Conservation (phyloP, 176 grass and related monocot species). For the Musa acuminata region DNA sequence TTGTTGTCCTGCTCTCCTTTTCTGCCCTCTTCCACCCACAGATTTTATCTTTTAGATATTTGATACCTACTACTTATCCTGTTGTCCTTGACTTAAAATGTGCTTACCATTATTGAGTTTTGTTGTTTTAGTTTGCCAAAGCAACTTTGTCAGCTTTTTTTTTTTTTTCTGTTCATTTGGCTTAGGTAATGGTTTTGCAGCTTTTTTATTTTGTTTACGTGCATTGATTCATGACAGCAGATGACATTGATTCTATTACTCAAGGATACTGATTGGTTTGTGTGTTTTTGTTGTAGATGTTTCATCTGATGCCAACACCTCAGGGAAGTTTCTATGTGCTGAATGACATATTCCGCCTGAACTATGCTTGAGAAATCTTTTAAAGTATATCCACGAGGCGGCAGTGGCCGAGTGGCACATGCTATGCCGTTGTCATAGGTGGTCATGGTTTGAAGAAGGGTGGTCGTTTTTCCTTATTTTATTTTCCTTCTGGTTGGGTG, state of each 20-base stretch:
- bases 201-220: background rate
- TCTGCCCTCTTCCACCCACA: background rate
- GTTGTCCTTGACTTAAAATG: background rate
- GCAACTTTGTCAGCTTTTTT: background rate
- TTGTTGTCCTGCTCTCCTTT: background rate
- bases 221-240: no score
- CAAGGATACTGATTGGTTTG: background rate
- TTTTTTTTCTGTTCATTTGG: background rate
- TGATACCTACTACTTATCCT: background rate
- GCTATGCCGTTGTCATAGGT: no score
- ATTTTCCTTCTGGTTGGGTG: background rate
- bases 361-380: background rate
- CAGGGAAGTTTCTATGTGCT: slow-evolving; percentile 9
- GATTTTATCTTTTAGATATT: background rate
- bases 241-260: no score
- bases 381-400: no score
- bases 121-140: background rate
- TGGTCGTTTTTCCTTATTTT: no score
- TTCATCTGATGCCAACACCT: slow-evolving; percentile 1
- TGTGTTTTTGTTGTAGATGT: slow-evolving; percentile 3
- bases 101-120: background rate
- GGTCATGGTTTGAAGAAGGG: no score
- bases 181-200: background rate
- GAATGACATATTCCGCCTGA: slow-evolving; percentile 10
- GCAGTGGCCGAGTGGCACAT: no score